A percentile compares a stretch with the other conserved stretches of the same genome.
These are phyloP conservation scores for Rhizopogon rudus DNA, from an alignment of 768 basidiomycete genomes.

Conservation along the genomic window DNA sequence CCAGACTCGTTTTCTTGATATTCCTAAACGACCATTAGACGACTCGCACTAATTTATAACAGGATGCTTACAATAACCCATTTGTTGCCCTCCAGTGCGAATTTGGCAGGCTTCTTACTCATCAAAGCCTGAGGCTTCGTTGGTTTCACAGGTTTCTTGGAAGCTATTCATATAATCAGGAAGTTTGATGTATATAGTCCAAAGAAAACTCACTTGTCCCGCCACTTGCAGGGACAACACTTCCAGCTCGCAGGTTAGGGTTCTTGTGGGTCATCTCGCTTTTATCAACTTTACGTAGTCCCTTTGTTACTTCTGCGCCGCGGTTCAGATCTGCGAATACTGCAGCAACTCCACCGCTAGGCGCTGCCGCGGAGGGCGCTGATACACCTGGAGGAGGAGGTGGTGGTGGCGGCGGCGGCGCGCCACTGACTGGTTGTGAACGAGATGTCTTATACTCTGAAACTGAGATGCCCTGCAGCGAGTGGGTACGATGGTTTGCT, in stretches of 20 bases:
- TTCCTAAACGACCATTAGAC: constrained; percentile 50
- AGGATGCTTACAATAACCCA: constrained; percentile 75
- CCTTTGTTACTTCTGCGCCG: constrained; percentile 86
- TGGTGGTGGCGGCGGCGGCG: constrained; percentile 54
- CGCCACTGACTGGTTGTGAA: constrained; percentile 28
- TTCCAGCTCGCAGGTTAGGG: constrained; percentile 64
- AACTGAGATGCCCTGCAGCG: constrained; percentile 48
- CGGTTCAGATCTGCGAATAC: constrained; percentile 91
- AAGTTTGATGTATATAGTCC: constrained; percentile 10
- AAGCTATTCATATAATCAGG: constrained; percentile 16
- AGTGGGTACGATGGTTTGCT: not conserved
- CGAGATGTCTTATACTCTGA: constrained; percentile 45
- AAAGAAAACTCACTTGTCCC: constrained; percentile 27
- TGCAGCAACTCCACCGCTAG: constrained; percentile 58
- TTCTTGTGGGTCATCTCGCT: constrained; percentile 99
- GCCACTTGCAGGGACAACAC: constrained; percentile 40
- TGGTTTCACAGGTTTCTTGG: constrained; percentile 73
- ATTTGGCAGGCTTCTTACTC: constrained; percentile 90
- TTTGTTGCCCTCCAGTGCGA: constrained; percentile 86
- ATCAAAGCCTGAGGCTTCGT: constrained; percentile 78
- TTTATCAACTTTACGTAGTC: constrained; percentile 89
- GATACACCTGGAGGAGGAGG: constrained; percentile 44
- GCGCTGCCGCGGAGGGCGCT: constrained; percentile 37
- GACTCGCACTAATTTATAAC: not conserved
- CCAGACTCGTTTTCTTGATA: constrained; percentile 79